phyloP scores from a whole-genome alignment of 2,329 filamentous ascomycete species.

The Paraphaeosphaeria sporulosa region DNA sequence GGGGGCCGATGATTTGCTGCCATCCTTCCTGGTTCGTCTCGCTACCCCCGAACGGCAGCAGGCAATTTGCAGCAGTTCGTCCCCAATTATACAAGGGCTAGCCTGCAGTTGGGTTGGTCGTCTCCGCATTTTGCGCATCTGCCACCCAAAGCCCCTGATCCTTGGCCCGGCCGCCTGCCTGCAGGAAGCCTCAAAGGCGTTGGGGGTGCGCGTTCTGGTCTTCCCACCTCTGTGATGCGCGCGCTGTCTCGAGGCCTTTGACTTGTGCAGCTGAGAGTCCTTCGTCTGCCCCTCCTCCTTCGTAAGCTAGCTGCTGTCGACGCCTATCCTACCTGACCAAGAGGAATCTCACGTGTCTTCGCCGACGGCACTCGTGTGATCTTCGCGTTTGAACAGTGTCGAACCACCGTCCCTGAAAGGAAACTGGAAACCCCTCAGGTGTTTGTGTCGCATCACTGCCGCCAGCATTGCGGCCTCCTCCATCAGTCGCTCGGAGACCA shows the following conservation, averaged over 20 bases:
- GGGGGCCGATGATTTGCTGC: constrained; percentile 41
- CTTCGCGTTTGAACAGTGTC: constrained; percentile 38
- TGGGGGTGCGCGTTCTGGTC: constrained; percentile 43
- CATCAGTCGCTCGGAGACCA: constrained; percentile 41
- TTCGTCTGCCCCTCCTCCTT: constrained; percentile 28
- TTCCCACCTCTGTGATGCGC: constrained; percentile 46
- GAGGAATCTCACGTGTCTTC: constrained; percentile 33
- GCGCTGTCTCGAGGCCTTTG: constrained; percentile 37
- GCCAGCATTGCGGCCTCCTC: constrained; percentile 27
- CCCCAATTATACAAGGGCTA: constrained; percentile 48
- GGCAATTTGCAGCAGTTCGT: constrained; percentile 50
- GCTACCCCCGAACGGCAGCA: constrained; percentile 45
- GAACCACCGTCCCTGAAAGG: constrained; percentile 42
- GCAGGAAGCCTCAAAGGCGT: constrained; percentile 53
- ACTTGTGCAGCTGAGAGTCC: constrained; percentile 32
- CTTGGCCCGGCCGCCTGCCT: constrained; percentile 46
- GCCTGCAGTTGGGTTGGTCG: constrained; percentile 47
- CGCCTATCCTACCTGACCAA: constrained; percentile 31
- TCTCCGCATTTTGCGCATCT: constrained; percentile 53
- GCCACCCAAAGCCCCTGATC: constrained; percentile 50
- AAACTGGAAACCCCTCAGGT: constrained; percentile 34
- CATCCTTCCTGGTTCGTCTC: constrained; percentile 37
- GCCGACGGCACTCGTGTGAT: constrained; percentile 24
- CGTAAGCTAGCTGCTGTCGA: constrained; percentile 29
- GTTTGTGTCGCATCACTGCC: constrained; percentile 28